Base-by-base conservation (phyloP, 805 yeast genomes). In the Candida stauntonica region DNA sequence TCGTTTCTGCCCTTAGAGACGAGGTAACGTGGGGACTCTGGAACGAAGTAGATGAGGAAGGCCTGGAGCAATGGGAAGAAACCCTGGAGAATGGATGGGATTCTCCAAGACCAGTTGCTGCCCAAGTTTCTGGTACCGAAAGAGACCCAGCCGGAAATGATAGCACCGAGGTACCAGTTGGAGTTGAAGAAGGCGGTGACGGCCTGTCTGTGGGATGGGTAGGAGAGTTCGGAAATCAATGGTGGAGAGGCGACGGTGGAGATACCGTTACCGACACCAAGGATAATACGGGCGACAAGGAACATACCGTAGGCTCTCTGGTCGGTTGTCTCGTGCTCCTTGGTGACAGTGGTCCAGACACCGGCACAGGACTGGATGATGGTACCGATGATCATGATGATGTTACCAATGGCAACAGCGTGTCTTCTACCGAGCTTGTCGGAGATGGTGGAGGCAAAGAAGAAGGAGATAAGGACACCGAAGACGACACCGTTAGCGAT, bases 131-230 rank as follows among this genome's bases (percentile, higher is more conserved):
- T 56, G 14, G 75, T 62, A 51, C 77, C 79, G 46, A 62, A 72
- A 3, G 75, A 63, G 35, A 67, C 64, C 73, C 75, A 69, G 19
- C 75, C 72, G 7, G 79, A 73, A 33, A 74, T 53, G 39, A 72
- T 52, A n/a, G 77, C 75, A 32, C 80, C 80, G 27, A 72, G 49
- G 47, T 70, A 72, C 78, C 77, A 73, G 44, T 68, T 66, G 16
- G 69, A 64, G 54, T 74, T 75, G 58, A 65, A 75, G 39, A 67
- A 57, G n/a, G 75, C 63, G 20, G 75, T 68, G 30, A 61, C 47
- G 24, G 62, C 55, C 29, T 50, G 74, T 58, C 53, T 42, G 39
- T 66, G 70, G 11, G 68, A 50, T 23, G 81, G 80, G 48, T 61
- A 74, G 2, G 79, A 57, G 23, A 73, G 49, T 54, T 76, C 82